These are phyloP conservation scores for Begonia fuchsioides DNA, from an alignment of 306 rosid genomes.

Conservation along the genomic window DNA sequence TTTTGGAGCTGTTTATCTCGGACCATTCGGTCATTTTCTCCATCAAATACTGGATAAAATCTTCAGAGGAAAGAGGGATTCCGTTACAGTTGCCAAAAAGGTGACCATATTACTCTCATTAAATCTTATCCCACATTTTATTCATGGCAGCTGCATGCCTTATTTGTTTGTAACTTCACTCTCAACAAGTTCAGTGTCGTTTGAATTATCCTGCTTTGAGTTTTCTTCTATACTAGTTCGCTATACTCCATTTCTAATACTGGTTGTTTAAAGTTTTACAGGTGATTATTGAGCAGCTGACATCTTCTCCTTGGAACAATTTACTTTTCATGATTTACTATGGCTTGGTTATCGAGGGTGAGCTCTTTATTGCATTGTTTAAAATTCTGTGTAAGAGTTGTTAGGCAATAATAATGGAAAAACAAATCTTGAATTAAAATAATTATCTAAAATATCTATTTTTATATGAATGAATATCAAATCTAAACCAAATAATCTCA, in stretches of 20 bases:
- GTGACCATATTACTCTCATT: conserved; percentile 15
- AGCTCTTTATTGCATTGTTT: conserved; percentile 7
- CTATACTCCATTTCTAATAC: too few species aligned
- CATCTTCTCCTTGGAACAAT: conserved; percentile 84
- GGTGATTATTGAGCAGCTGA: conserved; percentile 84
- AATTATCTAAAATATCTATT: too few species aligned
- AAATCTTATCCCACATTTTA: background rate
- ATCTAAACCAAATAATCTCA: too few species aligned
- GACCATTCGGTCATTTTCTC: conserved; percentile 86
- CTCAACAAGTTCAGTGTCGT: too few species aligned
- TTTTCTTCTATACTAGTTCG: too few species aligned
- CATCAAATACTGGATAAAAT: conserved; percentile 53
- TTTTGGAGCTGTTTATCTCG: conserved; percentile 80
- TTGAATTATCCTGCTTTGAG: too few species aligned
- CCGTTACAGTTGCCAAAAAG: conserved; percentile 83
- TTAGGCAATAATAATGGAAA: too few species aligned
- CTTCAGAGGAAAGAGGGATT: conserved; percentile 87
- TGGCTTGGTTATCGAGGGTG: conserved; percentile 70
- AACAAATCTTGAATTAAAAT: too few species aligned
- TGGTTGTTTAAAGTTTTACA: conserved; percentile 9
- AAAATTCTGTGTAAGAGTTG: too few species aligned
- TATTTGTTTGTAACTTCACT: too few species aligned
- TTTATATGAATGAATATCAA: too few species aligned
- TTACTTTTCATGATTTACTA: conserved; percentile 73
- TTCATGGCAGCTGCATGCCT: background rate